Evolutionary conservation across 2,329 filamentous ascomycete species (phyloP), one percentile per base, ranked within the genome.

Genomic region (Penicillium paneum): DNA sequence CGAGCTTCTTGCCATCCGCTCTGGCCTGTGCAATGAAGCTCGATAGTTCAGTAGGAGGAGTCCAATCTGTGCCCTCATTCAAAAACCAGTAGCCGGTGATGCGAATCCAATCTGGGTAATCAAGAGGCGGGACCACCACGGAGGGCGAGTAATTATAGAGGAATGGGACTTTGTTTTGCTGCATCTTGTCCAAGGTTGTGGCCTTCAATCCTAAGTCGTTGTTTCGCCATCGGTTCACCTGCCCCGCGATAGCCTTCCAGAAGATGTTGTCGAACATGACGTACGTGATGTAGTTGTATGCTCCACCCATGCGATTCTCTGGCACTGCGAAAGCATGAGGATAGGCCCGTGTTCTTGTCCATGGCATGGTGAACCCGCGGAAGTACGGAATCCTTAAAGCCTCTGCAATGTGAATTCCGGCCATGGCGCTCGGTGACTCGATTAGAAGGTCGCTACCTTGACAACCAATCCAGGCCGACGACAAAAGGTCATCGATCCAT

Each of bases 21-120:
- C 90, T 83, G 3, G 94, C 93, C 64, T 87, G 85, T n/a, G 82
- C 74, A 68, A 99, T 97, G 66, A 99, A 99, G 3, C 83, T 83
- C 3, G 80, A 76, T 6, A 99, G 81, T 45, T 93, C 91, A 28
- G 80, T 72, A 0, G 92, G 89, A 1, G 94, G 91, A 42, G 81
- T 80, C 80, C 87, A 97, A 26, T 79, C 76, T 54, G 79, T 73
- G 3, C 77, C 79, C 71, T 97, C 93, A 62, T 96, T 88, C 45
- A 99, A 76, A 73, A 99, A 97, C 94, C 94, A 99, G 75, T 99
- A 97, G 0, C 94, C 94, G 0, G 94, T 97, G 8, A 97, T 90
- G 40, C 91, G 85, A 70, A 99, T 94, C 94, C 94, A 99, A 72
- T 97, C 94, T 39, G 90, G 93, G 75, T 92, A 99, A 75, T 99